Base-by-base conservation (phyloP, 2,329 filamentous ascomycete genomes). In the Colletotrichum truncatum region DNA sequence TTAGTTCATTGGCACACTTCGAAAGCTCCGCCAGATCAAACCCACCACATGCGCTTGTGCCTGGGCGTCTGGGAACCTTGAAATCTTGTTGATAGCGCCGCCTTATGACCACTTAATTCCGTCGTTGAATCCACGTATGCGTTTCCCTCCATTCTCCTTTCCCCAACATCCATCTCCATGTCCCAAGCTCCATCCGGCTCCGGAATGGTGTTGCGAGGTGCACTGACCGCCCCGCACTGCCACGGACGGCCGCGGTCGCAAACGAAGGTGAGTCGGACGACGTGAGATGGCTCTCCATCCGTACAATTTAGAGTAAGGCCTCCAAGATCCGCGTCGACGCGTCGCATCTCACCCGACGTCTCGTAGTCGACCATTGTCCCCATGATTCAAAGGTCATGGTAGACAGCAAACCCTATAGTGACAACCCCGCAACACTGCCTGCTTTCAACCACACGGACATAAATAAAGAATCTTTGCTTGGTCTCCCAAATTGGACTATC, bases 21-120 rank as follows among this genome's bases (percentile, higher is more conserved):
- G 52, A 57, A 52, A 48, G 52, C 57, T 57, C 52, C 59, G 59
- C 41, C 30, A 34, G 16, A 45, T 10, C 38, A 18, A 34, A n/a
- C 16, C 21, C 23, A n/a, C 14, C 43, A 26, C 18, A 32, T 30
- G 28, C 39, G 34, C 57, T 30, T 18, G 32, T 25, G 32, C 21
- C 34, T 25, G 45, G 12, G 26, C 23, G n/a, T 32, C 25, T 49
- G n/a, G 45, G n/a, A 49, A n/a, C n/a, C n/a, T 51, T 30, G 11
- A 8, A 28, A 30, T 45, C 28, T n/a, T n/a, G 25, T n/a, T n/a
- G n/a, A n/a, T 9, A 30, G 39, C 16, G 23, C 30, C 25, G 10
- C 45, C 30, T n/a, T 52, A 46, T 18, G 16, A 28, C 36, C 43
- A 32, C 43, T 58, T 39, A n/a, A 28, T 28, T 28, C 30, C 30